Conservation (phyloP, 345 rosid species). For the Brassica incana region DNA sequence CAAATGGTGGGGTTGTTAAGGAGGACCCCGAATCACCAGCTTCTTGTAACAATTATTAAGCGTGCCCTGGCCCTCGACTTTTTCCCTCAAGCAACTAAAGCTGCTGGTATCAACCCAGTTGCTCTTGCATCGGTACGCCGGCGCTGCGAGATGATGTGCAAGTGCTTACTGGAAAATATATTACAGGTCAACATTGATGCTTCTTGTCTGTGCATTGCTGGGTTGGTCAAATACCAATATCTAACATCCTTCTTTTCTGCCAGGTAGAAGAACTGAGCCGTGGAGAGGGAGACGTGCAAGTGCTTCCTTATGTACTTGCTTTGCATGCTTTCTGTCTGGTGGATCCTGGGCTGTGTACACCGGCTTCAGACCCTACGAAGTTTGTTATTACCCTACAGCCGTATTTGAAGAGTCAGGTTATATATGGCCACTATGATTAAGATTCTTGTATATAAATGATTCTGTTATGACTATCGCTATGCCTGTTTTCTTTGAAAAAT, state of each 20-base stretch:
- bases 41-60: slow-evolving; percentile 81
- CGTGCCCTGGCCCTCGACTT: slow-evolving; percentile 94
- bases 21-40: slow-evolving; percentile 80
- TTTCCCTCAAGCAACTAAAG: slow-evolving; percentile 92
- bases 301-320: slow-evolving; percentile 80
- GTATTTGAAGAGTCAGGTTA: slow-evolving; percentile 94
- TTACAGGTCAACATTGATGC: slow-evolving; percentile 63
- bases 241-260: slow-evolving; percentile 21
- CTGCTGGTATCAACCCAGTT: slow-evolving; percentile 91
- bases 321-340: slow-evolving; percentile 95
- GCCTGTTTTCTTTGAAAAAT: slow-evolving; percentile 17
- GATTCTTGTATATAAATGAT: slow-evolving; percentile 22
- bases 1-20: slow-evolving; percentile 90
- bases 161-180: slow-evolving; percentile 89
- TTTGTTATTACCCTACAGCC: slow-evolving; percentile 94
- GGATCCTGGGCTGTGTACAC: slow-evolving; percentile 90
- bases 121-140: slow-evolving; percentile 80
- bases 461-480: slow-evolving; percentile 19
- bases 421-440: slow-evolving; percentile 13
- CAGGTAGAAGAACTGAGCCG: slow-evolving; percentile 88
- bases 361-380: slow-evolving; percentile 88
- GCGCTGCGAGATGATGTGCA: slow-evolving; percentile 97
- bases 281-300: slow-evolving; percentile 60
- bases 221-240: slow-evolving; percentile 24
- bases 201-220: slow-evolving; percentile 16